A percentile compares a stretch with the other conserved stretches of the same genome.
phyloP scores from a whole-genome alignment of 306 rosid species.

The Quercus glauca region DNA sequence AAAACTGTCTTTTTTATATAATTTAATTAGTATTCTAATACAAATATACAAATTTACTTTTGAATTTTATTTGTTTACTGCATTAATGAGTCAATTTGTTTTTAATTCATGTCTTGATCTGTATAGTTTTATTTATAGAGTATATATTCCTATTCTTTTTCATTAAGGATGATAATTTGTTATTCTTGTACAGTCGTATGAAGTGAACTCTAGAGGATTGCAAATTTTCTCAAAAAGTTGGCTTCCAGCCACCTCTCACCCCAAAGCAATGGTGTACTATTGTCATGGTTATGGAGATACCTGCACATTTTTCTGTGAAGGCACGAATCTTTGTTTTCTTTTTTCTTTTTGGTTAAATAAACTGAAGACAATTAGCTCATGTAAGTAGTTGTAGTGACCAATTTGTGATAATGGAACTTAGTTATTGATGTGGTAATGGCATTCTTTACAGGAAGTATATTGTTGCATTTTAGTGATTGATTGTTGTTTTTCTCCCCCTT shows the following conservation, averaged over 20 bases:
- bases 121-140: background rate
- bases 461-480: too few species aligned
- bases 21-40: too few species aligned
- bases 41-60: too few species aligned
- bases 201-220: conserved; percentile 67
- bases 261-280: conserved; percentile 68
- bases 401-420: background rate
- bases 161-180: conserved; percentile 9
- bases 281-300: conserved; percentile 98
- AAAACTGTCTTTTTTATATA: too few species aligned
- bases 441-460: conserved; percentile 32
- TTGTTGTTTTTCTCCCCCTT: background rate
- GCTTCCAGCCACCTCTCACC: conserved; percentile 61
- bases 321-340: conserved; percentile 33
- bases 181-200: conserved; percentile 56
- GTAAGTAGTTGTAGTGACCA: background rate
- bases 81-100: too few species aligned
- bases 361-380: background rate
- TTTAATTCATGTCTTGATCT: background rate
- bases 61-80: too few species aligned
- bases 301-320: conserved; percentile 93
- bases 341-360: background rate
- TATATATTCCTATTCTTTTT: background rate
- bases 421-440: background rate
- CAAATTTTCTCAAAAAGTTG: conserved; percentile 81